Evolutionary conservation across 2,329 filamentous ascomycete genomes (phyloP).

Genomic region (Nemania diffusa): DNA sequence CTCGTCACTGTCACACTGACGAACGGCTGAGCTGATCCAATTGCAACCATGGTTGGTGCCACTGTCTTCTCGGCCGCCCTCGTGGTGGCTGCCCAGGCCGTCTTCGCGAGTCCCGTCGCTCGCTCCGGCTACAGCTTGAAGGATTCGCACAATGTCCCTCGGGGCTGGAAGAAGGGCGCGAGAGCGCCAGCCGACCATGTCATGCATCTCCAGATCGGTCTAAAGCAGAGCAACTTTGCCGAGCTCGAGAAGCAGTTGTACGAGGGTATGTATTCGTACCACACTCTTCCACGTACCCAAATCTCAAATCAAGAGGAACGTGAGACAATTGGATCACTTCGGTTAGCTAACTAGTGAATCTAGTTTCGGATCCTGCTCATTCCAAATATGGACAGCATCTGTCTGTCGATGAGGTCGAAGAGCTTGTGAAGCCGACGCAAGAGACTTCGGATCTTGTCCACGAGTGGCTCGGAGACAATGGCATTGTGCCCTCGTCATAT

Average conservation of each 20-base stretch:
- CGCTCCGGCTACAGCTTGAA: constrained; percentile 56
- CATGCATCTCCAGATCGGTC: constrained; percentile 66
- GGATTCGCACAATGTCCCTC: constrained; percentile 63
- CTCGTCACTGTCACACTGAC: constrained; percentile 22
- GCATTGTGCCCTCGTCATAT: constrained; percentile 57
- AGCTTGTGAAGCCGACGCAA: constrained; percentile 63
- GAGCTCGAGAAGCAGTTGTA: constrained; percentile 65
- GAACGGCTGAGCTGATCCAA: constrained; percentile 24
- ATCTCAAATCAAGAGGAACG: not conserved
- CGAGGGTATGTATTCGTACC: constrained; percentile 40
- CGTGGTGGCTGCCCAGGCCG: constrained; percentile 42
- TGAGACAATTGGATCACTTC: not conserved
- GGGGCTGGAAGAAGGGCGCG: constrained; percentile 60
- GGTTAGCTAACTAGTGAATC: constrained; percentile 12
- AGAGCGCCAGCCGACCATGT: constrained; percentile 59
- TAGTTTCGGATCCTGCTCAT: constrained; percentile 64
- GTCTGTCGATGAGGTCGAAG: constrained; percentile 60
- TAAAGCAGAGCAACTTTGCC: constrained; percentile 67
- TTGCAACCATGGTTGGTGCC: constrained; percentile 43
- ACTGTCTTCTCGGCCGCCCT: constrained; percentile 41
- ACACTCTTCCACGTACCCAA: not conserved
- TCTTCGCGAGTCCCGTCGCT: constrained; percentile 43
- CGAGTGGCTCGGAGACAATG: constrained; percentile 66
- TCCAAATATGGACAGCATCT: constrained; percentile 66
- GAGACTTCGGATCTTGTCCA: constrained; percentile 63